Conservation (phyloP, 2,329 filamentous ascomycete genomes). For the Talaromyces sp. region DNA sequence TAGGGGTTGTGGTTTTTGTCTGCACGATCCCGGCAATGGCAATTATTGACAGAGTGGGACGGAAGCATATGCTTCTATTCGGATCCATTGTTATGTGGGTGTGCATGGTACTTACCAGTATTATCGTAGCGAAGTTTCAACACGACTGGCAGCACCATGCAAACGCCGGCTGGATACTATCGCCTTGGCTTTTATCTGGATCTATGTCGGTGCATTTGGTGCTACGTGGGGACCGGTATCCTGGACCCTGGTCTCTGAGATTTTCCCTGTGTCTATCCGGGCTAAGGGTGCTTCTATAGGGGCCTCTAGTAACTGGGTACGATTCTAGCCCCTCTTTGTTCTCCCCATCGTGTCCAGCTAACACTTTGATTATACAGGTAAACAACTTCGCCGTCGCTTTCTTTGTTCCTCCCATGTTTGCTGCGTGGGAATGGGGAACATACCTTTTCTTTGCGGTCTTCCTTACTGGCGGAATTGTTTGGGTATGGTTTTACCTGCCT, state of each 20-base stretch:
- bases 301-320: constrained; percentile 57
- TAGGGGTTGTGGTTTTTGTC: constrained; percentile 28
- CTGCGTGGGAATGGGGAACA: constrained; percentile 49
- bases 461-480: constrained; percentile 42
- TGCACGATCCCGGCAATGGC: constrained; percentile 29
- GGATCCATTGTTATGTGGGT: constrained; percentile 45
- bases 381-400: constrained; percentile 61
- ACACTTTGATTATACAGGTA: constrained; percentile 21
- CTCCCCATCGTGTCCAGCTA: too few relatives aligned
- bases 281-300: constrained; percentile 64
- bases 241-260: constrained; percentile 45
- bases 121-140: constrained; percentile 51
- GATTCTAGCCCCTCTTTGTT: too few relatives aligned
- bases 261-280: constrained; percentile 58
- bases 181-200: constrained; percentile 54
- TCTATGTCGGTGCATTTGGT: constrained; percentile 61
- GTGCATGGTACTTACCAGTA: constrained; percentile 48
- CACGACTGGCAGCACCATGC: constrained; percentile 49
- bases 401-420: constrained; percentile 60
- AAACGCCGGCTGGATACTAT: constrained; percentile 51
- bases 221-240: constrained; percentile 53
- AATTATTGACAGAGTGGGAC: constrained; percentile 44
- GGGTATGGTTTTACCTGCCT: constrained; percentile 48
- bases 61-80: constrained; percentile 42
- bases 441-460: constrained; percentile 59